A percentile compares a stretch with the other conserved stretches of the same genome.
Evolutionary conservation across 768 basidiomycete genomes (phyloP).

Genomic region (Holtermannia corniformis): DNA sequence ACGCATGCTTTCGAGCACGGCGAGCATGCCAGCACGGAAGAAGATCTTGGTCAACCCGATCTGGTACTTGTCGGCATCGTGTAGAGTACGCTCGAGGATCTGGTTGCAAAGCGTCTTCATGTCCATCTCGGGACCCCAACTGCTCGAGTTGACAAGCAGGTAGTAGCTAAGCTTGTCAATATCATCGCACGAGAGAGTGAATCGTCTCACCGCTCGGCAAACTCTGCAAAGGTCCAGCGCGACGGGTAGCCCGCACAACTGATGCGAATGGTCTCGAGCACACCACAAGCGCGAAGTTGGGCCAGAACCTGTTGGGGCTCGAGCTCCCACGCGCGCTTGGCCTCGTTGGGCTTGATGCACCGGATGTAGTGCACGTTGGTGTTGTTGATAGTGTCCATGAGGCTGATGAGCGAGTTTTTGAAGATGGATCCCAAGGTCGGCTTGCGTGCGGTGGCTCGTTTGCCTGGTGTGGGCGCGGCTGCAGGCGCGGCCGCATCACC

Average conservation of each 20-base stretch:
- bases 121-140: conserved; percentile 70
- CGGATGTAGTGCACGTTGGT: conserved; percentile 99
- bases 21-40: conserved; percentile 98
- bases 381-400: conserved; percentile 95
- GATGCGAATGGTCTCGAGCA: conserved; percentile 95
- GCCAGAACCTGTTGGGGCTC: conserved; percentile 88
- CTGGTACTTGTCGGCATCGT: conserved; percentile 93
- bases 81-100: conserved; percentile 77
- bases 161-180: conserved; percentile 60
- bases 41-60: conserved; percentile 96
- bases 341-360: conserved; percentile 98
- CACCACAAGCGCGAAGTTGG: conserved; percentile 95
- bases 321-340: conserved; percentile 94
- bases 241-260: conserved; percentile 98
- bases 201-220: conserved; percentile 75
- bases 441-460: conserved; percentile 50
- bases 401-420: conserved; percentile 80
- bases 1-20: conserved; percentile 82
- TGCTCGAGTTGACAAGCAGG: conserved; percentile 79
- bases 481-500: conserved; percentile 62
- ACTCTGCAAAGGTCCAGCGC: conserved; percentile 96
- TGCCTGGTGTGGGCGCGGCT: conserved; percentile 41
- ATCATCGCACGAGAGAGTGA: not conserved
- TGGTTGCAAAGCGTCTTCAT: conserved; percentile 68
- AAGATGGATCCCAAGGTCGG: conserved; percentile 98